Base-by-base conservation (phyloP, 176 grass and related monocot species). In the Oryza punctata region DNA sequence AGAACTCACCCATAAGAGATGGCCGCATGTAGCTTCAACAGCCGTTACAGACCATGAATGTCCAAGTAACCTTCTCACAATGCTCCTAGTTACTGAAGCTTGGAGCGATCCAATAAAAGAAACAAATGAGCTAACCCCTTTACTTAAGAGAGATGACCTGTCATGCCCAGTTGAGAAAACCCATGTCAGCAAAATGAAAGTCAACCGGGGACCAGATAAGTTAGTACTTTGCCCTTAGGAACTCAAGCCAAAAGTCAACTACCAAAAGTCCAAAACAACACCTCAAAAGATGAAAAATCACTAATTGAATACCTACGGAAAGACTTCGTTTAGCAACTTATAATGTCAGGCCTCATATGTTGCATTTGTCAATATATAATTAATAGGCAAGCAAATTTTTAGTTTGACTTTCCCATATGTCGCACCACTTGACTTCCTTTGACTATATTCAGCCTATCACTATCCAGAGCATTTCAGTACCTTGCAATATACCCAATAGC, bases 61-160 rank as follows among this genome's bases (percentile, higher is more conserved):
- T 46, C 90, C 95, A 86, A 98, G 84, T 60, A 89, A 87, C 69
- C 82, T 89, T 91, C 66, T 98, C 60, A 93, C 89, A n/a, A 90
- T 84, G 75, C 45, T 78, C 49, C 68, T 79, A 26, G 63, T 85
- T 88, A 84, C 73, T 72, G 78, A 69, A 29, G 67, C 60, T 84
- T 84, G 90, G 81, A 94, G 73, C 15, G 90, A 91, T 27, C 92
- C 87, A 6, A 98, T 65, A n/a, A 86, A 89, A 79, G 92, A 91
- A 64, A 18, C 86, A 81, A 91, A 83, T 69, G 75, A 89, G 88
- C 92, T 93, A 81, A 88, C 82, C 60, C 75, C 85, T 74, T 82
- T 88, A 86, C 95, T 94, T 52, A 98, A 49, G 81, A 94, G 72
- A 24, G 90, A 84, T 61, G 88, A 98, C 73, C 92, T 98, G 87